Evolutionary conservation across 2,329 filamentous ascomycete genomes (phyloP).

Genomic region (Decorospora gaudefroyi): DNA sequence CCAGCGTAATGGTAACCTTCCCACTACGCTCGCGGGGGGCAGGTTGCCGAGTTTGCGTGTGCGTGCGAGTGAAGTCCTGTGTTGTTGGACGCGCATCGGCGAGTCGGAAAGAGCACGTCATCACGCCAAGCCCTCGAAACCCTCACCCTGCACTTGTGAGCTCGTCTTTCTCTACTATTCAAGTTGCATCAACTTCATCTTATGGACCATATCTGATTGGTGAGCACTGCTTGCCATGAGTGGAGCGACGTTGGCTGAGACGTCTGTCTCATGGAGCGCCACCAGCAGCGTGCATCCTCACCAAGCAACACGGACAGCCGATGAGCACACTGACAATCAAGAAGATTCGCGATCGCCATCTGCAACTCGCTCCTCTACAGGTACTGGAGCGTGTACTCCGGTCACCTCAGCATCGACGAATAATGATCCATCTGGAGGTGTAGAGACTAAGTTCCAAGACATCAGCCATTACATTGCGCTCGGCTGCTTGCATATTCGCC

Average conservation of each 20-base stretch:
- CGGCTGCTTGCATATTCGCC: constrained; percentile 40
- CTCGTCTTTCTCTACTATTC: not conserved
- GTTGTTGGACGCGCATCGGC: too few relatives aligned
- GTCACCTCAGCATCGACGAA: constrained; percentile 16
- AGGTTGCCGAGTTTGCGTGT: too few relatives aligned
- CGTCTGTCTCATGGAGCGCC: constrained; percentile 1
- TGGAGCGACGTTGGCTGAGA: constrained; percentile 2
- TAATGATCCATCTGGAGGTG: not conserved
- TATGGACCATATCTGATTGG: not conserved
- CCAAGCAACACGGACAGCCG: not conserved
- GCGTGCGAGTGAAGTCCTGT: too few relatives aligned
- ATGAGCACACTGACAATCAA: not conserved
- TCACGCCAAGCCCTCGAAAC: too few relatives aligned
- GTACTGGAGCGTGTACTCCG: constrained; percentile 16
- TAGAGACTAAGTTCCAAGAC: constrained; percentile 20
- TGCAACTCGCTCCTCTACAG: not conserved
- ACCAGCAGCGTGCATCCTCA: constrained; percentile 1
- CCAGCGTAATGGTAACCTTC: too few relatives aligned
- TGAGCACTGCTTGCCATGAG: not conserved
- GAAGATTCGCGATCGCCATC: not conserved
- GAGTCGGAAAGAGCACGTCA: too few relatives aligned
- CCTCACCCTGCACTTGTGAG: not conserved
- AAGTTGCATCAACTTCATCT: not conserved
- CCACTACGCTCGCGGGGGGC: too few relatives aligned
- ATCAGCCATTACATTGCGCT: constrained; percentile 41